Percentiles rank a stretch among this genome's conserved stretches.
phyloP scores from a whole-genome alignment of 2,329 filamentous ascomycete species.

The Aspergillus calidoustus region DNA sequence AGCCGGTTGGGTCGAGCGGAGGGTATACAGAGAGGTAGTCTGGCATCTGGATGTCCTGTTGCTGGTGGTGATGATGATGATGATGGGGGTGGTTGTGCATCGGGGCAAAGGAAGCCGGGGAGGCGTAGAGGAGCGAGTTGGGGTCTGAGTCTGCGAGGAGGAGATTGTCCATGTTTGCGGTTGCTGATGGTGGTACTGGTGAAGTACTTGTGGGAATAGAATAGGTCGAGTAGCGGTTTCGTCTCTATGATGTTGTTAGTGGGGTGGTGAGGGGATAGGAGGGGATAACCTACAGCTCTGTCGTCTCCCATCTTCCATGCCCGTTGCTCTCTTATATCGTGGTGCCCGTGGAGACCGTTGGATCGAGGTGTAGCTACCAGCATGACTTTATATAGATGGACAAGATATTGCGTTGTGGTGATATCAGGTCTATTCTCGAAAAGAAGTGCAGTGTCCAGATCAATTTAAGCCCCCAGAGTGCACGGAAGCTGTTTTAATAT shows the following conservation, averaged over 20 bases:
- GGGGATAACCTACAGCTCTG: constrained; percentile 6
- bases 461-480: background rate
- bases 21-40: constrained; percentile 2
- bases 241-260: constrained; percentile 5
- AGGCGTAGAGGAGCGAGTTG: constrained; percentile 12
- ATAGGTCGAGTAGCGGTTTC: background rate
- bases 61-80: background rate
- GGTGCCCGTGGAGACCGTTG: constrained; percentile 6
- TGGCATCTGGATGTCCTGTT: background rate
- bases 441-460: background rate
- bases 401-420: background rate
- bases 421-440: background rate
- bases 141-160: constrained; percentile 2
- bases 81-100: background rate
- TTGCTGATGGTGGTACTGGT: constrained; percentile 1
- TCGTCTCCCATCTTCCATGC: constrained; percentile 12
- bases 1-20: constrained; percentile 6
- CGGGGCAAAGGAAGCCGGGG: background rate
- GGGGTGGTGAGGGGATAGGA: background rate
- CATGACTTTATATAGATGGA: constrained; percentile 13
- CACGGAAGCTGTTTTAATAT: background rate
- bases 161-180: background rate
- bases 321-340: background rate
- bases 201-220: background rate
- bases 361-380: constrained; percentile 6